Evolutionary conservation across 257 asterid species (phyloP), one percentile per base, ranked within the genome.

Genomic region (Solanum tacnaense): DNA sequence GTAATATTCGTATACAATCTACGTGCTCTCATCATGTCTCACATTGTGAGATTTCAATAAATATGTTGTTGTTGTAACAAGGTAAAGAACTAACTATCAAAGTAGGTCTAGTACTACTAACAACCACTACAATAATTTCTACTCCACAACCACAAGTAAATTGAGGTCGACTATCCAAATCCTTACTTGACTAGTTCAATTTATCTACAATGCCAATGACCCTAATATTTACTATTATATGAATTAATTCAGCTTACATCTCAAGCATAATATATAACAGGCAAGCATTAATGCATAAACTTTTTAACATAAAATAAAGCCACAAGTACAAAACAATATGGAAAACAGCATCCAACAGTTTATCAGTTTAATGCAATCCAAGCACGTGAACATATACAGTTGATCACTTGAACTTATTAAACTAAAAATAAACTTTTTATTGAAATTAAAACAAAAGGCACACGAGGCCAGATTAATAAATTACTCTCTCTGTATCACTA

Each of bases 321-420:
- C 85, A 46, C 18, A 27, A 81, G 35, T 13, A 52, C 68, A 81
- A 41, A 46, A 9, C 67, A 81, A 73, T 21, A 38, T 78, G 35
- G 81, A 71, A 89, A 93, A 90, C 92, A 93, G 92, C 92, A 93
- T 91, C 89, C 87, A 87, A 71, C 85, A 49, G 85, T 49, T 82
- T 49, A 82, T 86, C 86, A 89, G 78, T 18, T 83, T 78, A 88
- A 56, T 46, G 71, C 58, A 46, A 92, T 73, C 73, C 68, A 13
- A 39, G 87, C 94, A 92, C 92, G 93, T 90, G 94, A 93, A 88
- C 87, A 78, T 88, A 88, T 91, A 93, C 89, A 81, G 34, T 56
- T 89, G 18, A 35, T 73, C 82, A 73, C 81, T 74, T 29, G 13
- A 36, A 76, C 39, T 71, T 7, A 27, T 13, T 5, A 81, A 81